Base-by-base conservation (phyloP, 1,284 basidiomycete species). In the Ustilago hordei region DNA sequence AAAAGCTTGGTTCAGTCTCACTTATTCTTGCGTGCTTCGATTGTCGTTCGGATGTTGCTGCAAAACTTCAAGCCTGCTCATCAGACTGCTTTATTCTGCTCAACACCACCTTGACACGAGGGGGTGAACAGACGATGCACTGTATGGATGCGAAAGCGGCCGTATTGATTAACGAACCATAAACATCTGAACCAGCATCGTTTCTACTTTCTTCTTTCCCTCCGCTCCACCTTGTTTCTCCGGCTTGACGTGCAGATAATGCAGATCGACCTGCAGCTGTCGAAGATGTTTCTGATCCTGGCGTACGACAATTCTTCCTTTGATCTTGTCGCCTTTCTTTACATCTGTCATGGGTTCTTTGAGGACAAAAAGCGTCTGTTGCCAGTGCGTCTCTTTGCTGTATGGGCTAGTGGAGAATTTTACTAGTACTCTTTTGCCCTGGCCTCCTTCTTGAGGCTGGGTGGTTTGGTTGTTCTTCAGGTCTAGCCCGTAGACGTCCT, bases 371-470 rank as follows among this genome's bases (percentile, higher is more conserved):
- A 95, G 83, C 0, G 95, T 95, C 85, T 99, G 96, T 86, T 96
- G 96, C 96, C 96, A 99, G 86, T 99, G 96, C n/a, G 96, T 99
- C 28, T 93, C 91, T 55, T 91, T 90, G 73, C 93, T 93, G 80
- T 87, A 72, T 5, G 96, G 95, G 0, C 95, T 94, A 0, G 96
- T 99, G 74, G 94, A 96, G 86, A 98, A 98, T 85, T 92, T 93
- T 8, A 91, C 91, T 23, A 50, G n/a, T 36, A 91, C 87, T 17
- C 90, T 90, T 36, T 89, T 28, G 23, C 13, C 7, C 19, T 38
- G 1, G 47, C 32, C 15, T 23, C 13, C n/a, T 59, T 50, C n/a
- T 59, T 50, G 32, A 15, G 39, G 17, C 7, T 23, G 2, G 12
- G 53, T 57, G 35, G 38, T 56, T 2, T 89, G 87, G 94, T 97